phyloP scores from a whole-genome alignment of 1,139 yeast species.

The Sugiyamaella sp. region DNA sequence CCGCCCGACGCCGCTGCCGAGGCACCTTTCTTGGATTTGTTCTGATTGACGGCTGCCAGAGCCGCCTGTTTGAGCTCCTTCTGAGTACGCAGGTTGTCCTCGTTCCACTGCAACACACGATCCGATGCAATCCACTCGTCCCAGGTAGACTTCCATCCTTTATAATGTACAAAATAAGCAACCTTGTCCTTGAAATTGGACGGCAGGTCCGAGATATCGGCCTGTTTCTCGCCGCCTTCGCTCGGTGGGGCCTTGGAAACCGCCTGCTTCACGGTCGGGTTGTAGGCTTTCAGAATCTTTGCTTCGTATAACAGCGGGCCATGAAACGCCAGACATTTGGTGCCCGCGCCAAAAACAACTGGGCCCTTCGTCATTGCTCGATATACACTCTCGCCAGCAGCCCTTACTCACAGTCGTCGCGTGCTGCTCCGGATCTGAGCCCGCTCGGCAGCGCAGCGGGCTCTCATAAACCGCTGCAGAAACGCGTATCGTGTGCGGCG shows the following conservation, averaged over 20 bases:
- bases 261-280: conserved; percentile 52
- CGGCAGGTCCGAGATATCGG: conserved; percentile 45
- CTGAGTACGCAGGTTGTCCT: conserved; percentile 68
- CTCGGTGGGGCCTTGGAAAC: conserved; percentile 39
- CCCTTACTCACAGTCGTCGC: too few relatives aligned
- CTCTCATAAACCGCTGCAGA: not conserved
- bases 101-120: conserved; percentile 68
- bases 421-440: too few relatives aligned
- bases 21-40: conserved; percentile 26
- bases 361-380: not conserved
- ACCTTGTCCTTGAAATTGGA: conserved; percentile 44
- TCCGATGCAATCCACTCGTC: conserved; percentile 90
- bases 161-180: conserved; percentile 79
- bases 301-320: conserved; percentile 93
- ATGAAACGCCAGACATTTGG: conserved; percentile 75
- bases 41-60: conserved; percentile 40
- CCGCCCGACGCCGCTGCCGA: conserved; percentile 10
- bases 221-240: conserved; percentile 42
- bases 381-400: not conserved
- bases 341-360: conserved; percentile 19
- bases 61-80: conserved; percentile 62
- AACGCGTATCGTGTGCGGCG: not conserved
- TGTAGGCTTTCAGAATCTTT: conserved; percentile 67
- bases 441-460: too few relatives aligned
- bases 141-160: conserved; percentile 96